Base-by-base conservation (phyloP, 2,329 filamentous ascomycete species). In the Fusarium chlamydosporum region DNA sequence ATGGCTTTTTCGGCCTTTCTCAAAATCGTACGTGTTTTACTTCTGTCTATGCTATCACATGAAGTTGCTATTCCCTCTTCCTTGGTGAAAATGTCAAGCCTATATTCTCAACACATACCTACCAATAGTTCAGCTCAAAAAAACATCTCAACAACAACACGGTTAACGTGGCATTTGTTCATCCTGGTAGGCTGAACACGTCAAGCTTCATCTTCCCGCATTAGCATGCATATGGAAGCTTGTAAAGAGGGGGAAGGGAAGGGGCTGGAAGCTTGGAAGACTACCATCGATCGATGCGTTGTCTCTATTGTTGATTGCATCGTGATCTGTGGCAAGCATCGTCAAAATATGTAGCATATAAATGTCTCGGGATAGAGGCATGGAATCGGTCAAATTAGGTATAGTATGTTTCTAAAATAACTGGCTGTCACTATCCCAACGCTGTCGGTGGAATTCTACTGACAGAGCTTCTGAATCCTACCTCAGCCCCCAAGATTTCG, bases 281-380 rank as follows among this genome's bases (percentile, higher is more conserved):
- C 18, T 13, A 50, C 12, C 12, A 40, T 38, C 34, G 34, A 50
- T 38, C 23, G 23, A 50, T 50, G 47, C 16, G 34, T 50, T 50
- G 47, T 38, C 23, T 16, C 15, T 20, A 1, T 27, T 4, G 13
- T 38, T 18, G 23, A 27, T 18, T 11, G 10, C 34, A 38, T 50
- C 16, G 23, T 37, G 34, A 23, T 16, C 12, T 10, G 10, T 15
- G 23, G 33, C 11, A 11, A n/a, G 33, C 31, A 38, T 35, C 46
- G 12, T 18, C 8, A 27, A 27, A 38, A 20, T 10, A 23, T 23
- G 23, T 6, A 50, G 10, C 16, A 38, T 38, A 23, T 27, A 13
- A 16, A 12, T 35, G 9, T 8, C 8, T 12, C 26, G 11, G 23
- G 11, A 27, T 27, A 8, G 7, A 31, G 20, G 33, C 35, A 37